A percentile compares a stretch with the other conserved stretches of the same genome.
phyloP scores from a whole-genome alignment of 371 early-diverging fungal genomes.

The Apophysomyces ossiformis region DNA sequence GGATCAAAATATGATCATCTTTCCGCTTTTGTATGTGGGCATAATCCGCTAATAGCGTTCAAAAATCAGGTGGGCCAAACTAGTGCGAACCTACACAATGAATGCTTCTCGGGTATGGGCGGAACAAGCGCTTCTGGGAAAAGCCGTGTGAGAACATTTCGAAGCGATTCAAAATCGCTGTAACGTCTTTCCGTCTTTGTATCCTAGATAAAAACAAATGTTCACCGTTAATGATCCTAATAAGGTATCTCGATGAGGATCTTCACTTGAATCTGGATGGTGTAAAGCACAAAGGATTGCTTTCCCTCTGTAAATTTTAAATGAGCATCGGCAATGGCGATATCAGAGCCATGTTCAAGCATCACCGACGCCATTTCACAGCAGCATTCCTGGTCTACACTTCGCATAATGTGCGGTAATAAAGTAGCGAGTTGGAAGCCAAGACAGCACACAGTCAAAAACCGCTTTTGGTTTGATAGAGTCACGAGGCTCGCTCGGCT shows the following conservation, averaged over 20 bases:
- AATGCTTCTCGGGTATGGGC: conserved; percentile 96
- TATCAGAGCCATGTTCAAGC: not conserved
- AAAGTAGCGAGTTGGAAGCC: not conserved
- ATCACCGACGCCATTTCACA: not conserved
- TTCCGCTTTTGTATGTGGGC: conserved; percentile 78
- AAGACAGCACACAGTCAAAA: not conserved
- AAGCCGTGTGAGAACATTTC: conserved; percentile 69
- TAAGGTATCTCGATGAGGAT: not conserved
- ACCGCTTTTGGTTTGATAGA: not conserved
- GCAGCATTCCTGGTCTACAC: not conserved
- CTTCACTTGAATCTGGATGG: conserved; percentile 26
- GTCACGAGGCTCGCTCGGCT: not conserved
- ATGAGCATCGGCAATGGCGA: not conserved
- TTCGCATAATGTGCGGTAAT: conserved; percentile 1
- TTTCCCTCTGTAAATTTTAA: conserved; percentile 1
- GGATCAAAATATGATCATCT: conserved; percentile 83
- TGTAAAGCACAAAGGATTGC: conserved; percentile 24
- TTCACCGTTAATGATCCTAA: not conserved
- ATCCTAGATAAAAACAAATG: conserved; percentile 33
- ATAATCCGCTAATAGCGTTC: conserved; percentile 68
- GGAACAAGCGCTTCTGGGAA: conserved; percentile 89
- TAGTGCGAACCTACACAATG: conserved; percentile 60
- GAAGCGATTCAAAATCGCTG: conserved; percentile 93
- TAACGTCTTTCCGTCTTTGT: conserved; percentile 80
- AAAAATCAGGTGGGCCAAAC: conserved; percentile 13